Conservation (phyloP, 495 filamentous ascomycete species). For the Massariosphaeria phaeospora region DNA sequence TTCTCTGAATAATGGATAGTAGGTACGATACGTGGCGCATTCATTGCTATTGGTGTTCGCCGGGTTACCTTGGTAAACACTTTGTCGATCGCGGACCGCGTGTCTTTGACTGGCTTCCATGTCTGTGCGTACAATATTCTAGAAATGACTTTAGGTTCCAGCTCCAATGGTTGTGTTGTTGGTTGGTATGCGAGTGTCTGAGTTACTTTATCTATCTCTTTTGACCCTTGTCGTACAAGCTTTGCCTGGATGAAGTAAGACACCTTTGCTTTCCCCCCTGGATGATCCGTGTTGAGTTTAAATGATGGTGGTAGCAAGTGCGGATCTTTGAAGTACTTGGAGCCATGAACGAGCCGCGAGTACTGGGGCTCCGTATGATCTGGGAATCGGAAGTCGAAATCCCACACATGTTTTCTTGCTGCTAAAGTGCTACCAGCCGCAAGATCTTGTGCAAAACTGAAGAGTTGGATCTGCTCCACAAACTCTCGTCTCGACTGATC, state of each 20-base stretch:
- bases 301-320: constrained; percentile 29
- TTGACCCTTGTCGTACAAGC: neutral
- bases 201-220: neutral
- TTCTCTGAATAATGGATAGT: constrained; percentile 18
- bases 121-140: constrained; percentile 18
- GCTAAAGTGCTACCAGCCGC: constrained; percentile 8
- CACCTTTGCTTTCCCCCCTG: constrained; percentile 12
- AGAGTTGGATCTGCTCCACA: constrained; percentile 10
- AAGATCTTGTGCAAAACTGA: constrained; percentile 16
- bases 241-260: constrained; percentile 22
- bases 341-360: constrained; percentile 17
- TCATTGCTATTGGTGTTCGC: neutral
- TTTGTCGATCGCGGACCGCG: constrained; percentile 14
- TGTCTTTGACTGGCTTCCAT: constrained; percentile 4
- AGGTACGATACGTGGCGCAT: constrained; percentile 6
- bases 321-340: constrained; percentile 15
- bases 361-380: constrained; percentile 11
- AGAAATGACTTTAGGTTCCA: constrained; percentile 1
- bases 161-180: neutral
- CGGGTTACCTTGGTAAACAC: constrained; percentile 6
- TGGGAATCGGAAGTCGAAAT: constrained; percentile 31
- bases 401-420: constrained; percentile 20
- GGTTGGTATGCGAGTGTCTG: constrained; percentile 17
- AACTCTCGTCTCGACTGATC: constrained; percentile 1
- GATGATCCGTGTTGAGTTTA: constrained; percentile 10